Base-by-base conservation (phyloP, 306 rosid genomes). In the Citrullus mucosospermus region DNA sequence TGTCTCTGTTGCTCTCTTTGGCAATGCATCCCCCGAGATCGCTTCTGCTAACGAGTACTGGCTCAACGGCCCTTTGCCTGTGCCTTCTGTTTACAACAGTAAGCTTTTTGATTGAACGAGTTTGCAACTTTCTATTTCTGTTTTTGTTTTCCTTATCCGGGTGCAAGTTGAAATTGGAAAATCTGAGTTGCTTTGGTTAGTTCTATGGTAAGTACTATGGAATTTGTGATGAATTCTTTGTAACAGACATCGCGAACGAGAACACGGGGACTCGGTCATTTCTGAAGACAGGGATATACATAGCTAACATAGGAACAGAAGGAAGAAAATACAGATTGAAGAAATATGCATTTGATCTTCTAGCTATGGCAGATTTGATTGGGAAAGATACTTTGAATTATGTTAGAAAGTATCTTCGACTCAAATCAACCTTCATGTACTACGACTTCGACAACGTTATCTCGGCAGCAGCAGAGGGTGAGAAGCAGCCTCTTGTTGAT, bases 391-490 rank as follows among this genome's bases (percentile, higher is more conserved):
- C 90, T 58, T 80, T 96, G 55, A 90, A 88, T 80, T 96, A 91
- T 82, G 99, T 92, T 36, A 87, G 90, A 80, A 90, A 79, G 86
- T 95, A 88, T 85, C 85, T 95, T n/a, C 83, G 93, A 25, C 86
- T 92, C 48, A 92, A 92, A 81, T 88, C 98, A 20, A 90, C 97
- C 2, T 87, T 91, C 88, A 91, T 91, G 78, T 96, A 92, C 90
- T 90, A 75, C 14, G 98, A 96, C 86, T 91, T 96, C 67, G 99
- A 96, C 81, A 89, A 85, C 32, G 85, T 92, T 39, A 96, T 96
- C 72, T 86, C 97, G 14, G 93, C 99, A 50, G 90, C 81, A 67
- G 79, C 89, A 0, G 83, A 15, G 10, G 80, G 63, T 16, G 93
- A 89, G 25, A 96, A 92, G 85, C 96, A 91, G 79, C 87, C 92